phyloP scores from a whole-genome alignment of 2,329 filamentous ascomycete genomes.

The Metarhizium sp. region DNA sequence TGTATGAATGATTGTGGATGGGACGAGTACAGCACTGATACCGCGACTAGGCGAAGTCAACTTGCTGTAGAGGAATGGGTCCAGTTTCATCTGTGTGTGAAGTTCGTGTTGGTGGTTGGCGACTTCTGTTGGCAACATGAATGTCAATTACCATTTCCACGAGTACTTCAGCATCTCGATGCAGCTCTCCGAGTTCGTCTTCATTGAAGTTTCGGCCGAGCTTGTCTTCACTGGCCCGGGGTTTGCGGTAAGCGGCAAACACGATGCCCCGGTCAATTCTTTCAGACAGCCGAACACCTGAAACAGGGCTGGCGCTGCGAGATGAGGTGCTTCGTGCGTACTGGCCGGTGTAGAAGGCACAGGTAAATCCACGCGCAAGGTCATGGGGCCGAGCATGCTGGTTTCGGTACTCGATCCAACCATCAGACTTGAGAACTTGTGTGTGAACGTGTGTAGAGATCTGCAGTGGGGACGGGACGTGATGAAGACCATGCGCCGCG shows the following conservation, averaged over 20 bases:
- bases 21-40: neutral
- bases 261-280: constrained; percentile 41
- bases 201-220: constrained; percentile 23
- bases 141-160: constrained; percentile 44
- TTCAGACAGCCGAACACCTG: constrained; percentile 13
- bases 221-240: constrained; percentile 26
- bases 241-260: constrained; percentile 46
- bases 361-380: constrained; percentile 42
- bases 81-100: constrained; percentile 26
- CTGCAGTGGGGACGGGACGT: constrained; percentile 41
- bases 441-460: constrained; percentile 40
- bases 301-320: constrained; percentile 15
- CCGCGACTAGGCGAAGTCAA: constrained; percentile 5
- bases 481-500: constrained; percentile 44
- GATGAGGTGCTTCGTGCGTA: constrained; percentile 19
- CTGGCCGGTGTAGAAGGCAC: constrained; percentile 40
- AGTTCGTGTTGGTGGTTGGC: constrained; percentile 17
- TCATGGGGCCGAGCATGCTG: constrained; percentile 31
- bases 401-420: constrained; percentile 45
- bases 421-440: constrained; percentile 36
- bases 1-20: neutral
- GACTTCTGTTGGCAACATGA: constrained; percentile 29
- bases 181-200: constrained; percentile 35
- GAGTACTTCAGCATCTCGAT: constrained; percentile 40
- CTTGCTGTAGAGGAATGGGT: constrained; percentile 24